Percentiles rank a stretch among this genome's conserved stretches.
Evolutionary conservation across 2,329 filamentous ascomycete genomes (phyloP).

Genomic region (Exophiala sp.): DNA sequence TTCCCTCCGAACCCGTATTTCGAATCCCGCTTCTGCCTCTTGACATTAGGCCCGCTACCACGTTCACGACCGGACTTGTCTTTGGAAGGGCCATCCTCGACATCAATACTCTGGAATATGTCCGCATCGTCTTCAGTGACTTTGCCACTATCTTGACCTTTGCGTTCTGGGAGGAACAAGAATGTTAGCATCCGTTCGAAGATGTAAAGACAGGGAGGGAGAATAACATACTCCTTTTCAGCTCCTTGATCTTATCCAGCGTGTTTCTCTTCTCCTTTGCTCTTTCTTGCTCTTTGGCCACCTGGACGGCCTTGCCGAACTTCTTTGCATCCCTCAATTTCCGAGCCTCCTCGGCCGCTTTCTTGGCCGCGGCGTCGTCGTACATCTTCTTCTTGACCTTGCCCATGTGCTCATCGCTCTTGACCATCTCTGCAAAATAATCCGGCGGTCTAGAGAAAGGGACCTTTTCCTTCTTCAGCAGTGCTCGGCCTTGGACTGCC

Average conservation of each 20-base stretch:
- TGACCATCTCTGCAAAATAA: slow-evolving; percentile 99
- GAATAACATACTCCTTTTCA: slow-evolving; percentile 83
- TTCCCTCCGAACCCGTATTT: slow-evolving; percentile 96
- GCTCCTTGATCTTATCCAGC: slow-evolving; percentile 85
- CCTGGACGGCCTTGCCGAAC: slow-evolving; percentile 97
- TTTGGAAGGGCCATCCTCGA: slow-evolving; percentile 39
- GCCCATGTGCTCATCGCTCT: slow-evolving; percentile 97
- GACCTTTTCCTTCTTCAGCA: slow-evolving; percentile 73
- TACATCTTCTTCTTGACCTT: slow-evolving; percentile 90
- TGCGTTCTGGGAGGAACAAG: slow-evolving; percentile 61
- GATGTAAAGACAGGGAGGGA: slow-evolving; percentile 1
- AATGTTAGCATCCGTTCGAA: slow-evolving; percentile 1
- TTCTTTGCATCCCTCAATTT: slow-evolving; percentile 95
- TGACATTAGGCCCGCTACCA: slow-evolving; percentile 41
- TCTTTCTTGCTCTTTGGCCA: slow-evolving; percentile 90
- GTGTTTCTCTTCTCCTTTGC: slow-evolving; percentile 88
- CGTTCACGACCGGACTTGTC: slow-evolving; percentile 36
- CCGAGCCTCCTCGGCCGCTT: slow-evolving; percentile 83
- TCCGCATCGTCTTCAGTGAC: slow-evolving; percentile 71
- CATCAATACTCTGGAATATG: slow-evolving; percentile 49
- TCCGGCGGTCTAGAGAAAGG: slow-evolving; percentile 84
- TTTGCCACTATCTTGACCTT: slow-evolving; percentile 60
- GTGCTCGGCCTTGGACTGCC: slow-evolving; percentile 63
- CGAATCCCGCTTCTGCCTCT: slow-evolving; percentile 87
- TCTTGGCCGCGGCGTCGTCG: slow-evolving; percentile 86